Base-by-base conservation (phyloP, 345 rosid genomes). In the Camelina laxa region DNA sequence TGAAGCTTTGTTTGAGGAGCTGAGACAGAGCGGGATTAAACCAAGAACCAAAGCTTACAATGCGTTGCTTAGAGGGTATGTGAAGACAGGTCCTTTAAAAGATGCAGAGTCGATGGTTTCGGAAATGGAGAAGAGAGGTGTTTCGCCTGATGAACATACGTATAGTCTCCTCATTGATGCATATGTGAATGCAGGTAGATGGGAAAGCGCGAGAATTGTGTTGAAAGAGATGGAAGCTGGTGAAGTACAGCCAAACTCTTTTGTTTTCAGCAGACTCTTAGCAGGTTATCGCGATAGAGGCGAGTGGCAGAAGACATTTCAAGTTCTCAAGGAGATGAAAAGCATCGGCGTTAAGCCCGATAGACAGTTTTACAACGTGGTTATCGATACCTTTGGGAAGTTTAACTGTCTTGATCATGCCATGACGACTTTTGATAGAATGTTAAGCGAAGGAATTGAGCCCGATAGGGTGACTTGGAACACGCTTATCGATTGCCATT, bases 301-400 rank as follows among this genome's bases (percentile, higher is more conserved):
- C 27, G 93, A 95, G 74, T 95, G 97, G 99, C 97, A 95, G 66
- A 90, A 82, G 81, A 79, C 97, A 0, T 95, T 95, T 81, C 96
- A 95, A 80, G 93, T 95, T 38, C 82, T 95, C 80, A 87, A 70
- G 80, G 99, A 95, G 78, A 95, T 95, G 99, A 87, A 88, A 79
- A 83, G 84, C 38, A 78, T 82, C 11, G 99, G 99, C 21, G 91
- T 95, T 45, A 80, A 74, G 30, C 97, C 99, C 0, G 97, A 95
- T 74, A 81, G 90, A 66, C 89, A 89, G 65, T 92, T 95, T 74
- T 95, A 92, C 69, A 95, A 95, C 71, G 97, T 95, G 49, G 88
- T 95, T 87, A 90, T 95, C 14, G 97, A 95, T 78, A 88, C 97
- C 50, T 92, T 95, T 62, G 99, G 99, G 2, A 94, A 91, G 83